Evolutionary conservation across 2,329 filamentous ascomycete genomes (phyloP), one percentile per base, ranked within the genome.

Genomic region (Ophiostoma pallidulum): DNA sequence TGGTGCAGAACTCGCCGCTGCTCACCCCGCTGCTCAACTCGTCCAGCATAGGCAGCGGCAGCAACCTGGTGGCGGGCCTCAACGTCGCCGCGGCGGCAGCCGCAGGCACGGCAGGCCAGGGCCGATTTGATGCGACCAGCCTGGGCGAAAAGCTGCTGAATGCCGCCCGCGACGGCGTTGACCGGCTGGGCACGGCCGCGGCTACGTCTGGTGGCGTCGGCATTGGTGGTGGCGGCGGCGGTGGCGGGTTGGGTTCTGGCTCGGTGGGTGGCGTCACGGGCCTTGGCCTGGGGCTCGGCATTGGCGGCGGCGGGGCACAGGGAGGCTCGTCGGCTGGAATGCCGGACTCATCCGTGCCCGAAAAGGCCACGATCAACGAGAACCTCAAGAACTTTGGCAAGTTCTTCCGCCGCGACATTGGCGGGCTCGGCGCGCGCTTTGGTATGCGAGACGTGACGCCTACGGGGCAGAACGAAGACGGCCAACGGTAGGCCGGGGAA

Each of bases 371-470:
- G 45, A 77, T 96, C 54, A 94, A 96, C 62, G 90, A 94, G 66
- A 96, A 96, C 65, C 63, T 97, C 65, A 90, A 88, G 69, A 95
- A 88, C 63, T 86, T 98, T 66, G 91, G 91, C 20, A 96, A 94
- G 66, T 96, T 97, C 68, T 97, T 97, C 70, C 81, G 84, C 53
- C 73, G 91, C 53, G 91, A 96, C 68, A 82, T 91, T 53, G 85
- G 86, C 26, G 79, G 82, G 68, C 82, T 91, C 52, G 85, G 86
- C 24, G 78, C 77, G 10, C 70, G 84, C 54, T 90, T 90, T 62
- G 85, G 84, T 40, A 81, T 77, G 65, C 65, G 76, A 44, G 74
- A 77, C 48, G 66, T 61, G 14, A 65, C 63, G 47, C 62, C 62
- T 7, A 64, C 62, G 6, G 60, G 60, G 13, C 20, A 45, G 37